These are phyloP conservation scores for Zasmidium angulare DNA, from an alignment of 2,329 filamentous ascomycete species.

Conservation along the genomic window DNA sequence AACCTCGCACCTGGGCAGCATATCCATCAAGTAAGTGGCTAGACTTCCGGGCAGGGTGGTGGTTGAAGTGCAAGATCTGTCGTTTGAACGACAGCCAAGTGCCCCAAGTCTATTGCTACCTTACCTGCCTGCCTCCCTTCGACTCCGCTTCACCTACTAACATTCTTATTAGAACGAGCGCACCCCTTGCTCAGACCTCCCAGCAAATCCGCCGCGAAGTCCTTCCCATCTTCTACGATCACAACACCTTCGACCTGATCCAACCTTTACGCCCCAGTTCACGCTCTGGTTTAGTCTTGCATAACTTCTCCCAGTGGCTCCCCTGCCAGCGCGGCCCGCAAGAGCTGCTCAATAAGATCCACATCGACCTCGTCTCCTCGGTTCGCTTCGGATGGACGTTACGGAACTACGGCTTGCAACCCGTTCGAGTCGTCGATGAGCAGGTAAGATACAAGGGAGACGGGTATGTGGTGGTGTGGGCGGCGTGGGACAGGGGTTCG, in stretches of 20 bases:
- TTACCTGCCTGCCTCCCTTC: neutral
- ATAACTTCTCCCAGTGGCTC: neutral
- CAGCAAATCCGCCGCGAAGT: slow-evolving; percentile 8
- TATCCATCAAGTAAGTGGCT: slow-evolving; percentile 1
- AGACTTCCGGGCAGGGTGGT: no score
- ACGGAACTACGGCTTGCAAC: neutral
- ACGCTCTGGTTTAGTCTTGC: no score
- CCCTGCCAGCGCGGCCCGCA: neutral
- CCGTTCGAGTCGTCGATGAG: neutral
- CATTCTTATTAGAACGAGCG: neutral
- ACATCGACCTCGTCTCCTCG: neutral
- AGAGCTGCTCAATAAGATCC: neutral
- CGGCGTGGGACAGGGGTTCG: no score
- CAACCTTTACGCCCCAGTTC: no score
- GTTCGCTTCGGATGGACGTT: neutral
- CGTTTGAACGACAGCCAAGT: no score
- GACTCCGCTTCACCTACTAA: no score
- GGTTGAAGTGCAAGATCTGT: no score
- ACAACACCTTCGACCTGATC: slow-evolving; percentile 6
- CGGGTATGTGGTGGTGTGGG: no score
- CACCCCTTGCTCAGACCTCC: neutral
- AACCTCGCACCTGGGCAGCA: neutral
- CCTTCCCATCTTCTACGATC: slow-evolving; percentile 1
- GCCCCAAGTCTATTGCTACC: neutral
- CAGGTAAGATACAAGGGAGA: no score